phyloP scores from a whole-genome alignment of 805 yeast species.

The Candida fluviatilis region DNA sequence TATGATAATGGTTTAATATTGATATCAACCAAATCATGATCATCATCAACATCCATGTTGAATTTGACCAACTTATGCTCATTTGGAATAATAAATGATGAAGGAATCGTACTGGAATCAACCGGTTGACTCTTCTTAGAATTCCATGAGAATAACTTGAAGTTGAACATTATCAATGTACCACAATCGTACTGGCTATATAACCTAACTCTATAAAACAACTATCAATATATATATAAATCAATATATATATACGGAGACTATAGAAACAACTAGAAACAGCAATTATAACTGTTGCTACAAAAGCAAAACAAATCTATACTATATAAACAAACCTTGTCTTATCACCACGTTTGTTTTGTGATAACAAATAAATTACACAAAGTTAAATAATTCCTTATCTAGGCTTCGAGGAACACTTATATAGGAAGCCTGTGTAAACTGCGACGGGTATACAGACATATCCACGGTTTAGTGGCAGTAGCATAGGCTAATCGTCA shows the following conservation, averaged over 20 bases:
- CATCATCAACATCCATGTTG: conserved; percentile 27
- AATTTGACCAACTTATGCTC: conserved; percentile 26
- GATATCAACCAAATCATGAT: conserved; percentile 35
- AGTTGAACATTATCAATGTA: conserved; percentile 2
- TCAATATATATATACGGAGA: background rate
- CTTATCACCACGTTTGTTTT: background rate
- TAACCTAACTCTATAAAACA: no score
- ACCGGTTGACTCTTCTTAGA: conserved; percentile 1
- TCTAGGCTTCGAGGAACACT: conserved; percentile 1
- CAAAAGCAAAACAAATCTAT: background rate
- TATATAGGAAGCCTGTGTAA: background rate
- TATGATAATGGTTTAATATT: conserved; percentile 33
- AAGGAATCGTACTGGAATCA: conserved; percentile 17
- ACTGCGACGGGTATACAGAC: no score
- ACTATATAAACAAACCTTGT: background rate
- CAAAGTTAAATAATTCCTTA: background rate
- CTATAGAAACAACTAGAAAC: background rate
- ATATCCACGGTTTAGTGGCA: no score
- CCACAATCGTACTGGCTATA: no score
- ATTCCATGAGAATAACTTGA: conserved; percentile 9
- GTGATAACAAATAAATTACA: conserved; percentile 1
- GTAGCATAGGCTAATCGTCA: no score
- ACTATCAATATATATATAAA: background rate
- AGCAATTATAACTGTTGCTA: background rate
- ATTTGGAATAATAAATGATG: conserved; percentile 26